Evolutionary conservation across 495 filamentous ascomycete species (phyloP), one percentile per base, ranked within the genome.

Genomic region (Aspergillus incahuasiensis): DNA sequence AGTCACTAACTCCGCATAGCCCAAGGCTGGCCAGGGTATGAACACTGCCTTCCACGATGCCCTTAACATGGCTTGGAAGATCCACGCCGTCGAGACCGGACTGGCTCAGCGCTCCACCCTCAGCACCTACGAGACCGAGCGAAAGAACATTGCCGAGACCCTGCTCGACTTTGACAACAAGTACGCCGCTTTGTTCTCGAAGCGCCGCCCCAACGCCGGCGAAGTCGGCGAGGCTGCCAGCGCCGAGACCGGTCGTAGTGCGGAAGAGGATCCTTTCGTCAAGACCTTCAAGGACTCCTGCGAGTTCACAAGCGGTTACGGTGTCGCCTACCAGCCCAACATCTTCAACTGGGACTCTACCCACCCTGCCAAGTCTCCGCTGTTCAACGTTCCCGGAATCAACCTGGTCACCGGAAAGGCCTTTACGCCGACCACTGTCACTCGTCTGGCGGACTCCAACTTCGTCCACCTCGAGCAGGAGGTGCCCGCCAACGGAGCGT

Each of bases 401-500:
- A 84, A 79, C 41, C 71, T 91, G 50, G 79, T 77, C 5, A 74
- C 85, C 4, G 90, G 90, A 49, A 83, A 87, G 15, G 81, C 90
- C 21, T 79, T 95, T 67, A 83, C 77, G 19, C 88, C 88, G 19
- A 78, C 86, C 5, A 86, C 84, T 52, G 91, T 95, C 34, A 95
- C 89, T 24, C 81, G 91, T 32, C 86, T 95, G 24, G 83, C 86
- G 4, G 91, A 96, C 65, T 84, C 89, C 63, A 95, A 94, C 74
- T 80, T 87, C 21, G 89, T 92, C 13, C 87, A 94, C 60, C 73
- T 95, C 38, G 91, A 95, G 71, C 90, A 96, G 69, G 89, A 92
- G 56, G 78, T 95, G 48, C 91, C 91, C 0, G 76, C 89, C 48
- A 95, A 95, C 70, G 90, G 91, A 52, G 84, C 90, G 9, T 95